These are phyloP conservation scores for Lenzites betulinus DNA, from an alignment of 768 basidiomycete species.

Conservation along the genomic window DNA sequence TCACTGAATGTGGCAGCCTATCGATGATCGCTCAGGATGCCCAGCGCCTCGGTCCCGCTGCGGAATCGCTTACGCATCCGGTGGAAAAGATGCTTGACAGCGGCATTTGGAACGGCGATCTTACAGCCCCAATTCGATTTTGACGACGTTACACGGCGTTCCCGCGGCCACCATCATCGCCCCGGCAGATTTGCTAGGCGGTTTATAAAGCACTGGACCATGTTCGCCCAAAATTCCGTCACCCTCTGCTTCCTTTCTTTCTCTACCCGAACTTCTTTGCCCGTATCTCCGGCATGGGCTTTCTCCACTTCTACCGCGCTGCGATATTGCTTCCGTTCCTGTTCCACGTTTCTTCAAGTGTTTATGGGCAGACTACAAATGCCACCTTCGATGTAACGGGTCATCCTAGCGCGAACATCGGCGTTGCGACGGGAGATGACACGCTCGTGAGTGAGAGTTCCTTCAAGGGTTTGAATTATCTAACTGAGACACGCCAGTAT, in stretches of 20 bases:
- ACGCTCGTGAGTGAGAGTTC: background rate
- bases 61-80: background rate
- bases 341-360: background rate
- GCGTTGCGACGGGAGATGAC: background rate
- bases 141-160: background rate
- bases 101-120: background rate
- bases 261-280: background rate
- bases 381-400: background rate
- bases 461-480: background rate
- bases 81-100: background rate
- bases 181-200: background rate
- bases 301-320: background rate
- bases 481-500: background rate
- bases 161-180: background rate
- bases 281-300: background rate
- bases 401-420: background rate
- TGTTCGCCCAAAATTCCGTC: background rate
- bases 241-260: background rate
- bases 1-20: background rate
- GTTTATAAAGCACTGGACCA: background rate
- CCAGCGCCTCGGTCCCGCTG: background rate
- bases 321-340: background rate
- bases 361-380: background rate
- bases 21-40: background rate
- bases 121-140: background rate